Percentiles rank a stretch among this genome's conserved stretches.
These are phyloP conservation scores for Marchantia polymorpha DNA, from an alignment of 225 moss, liverwort and hornwort genomes.

Conservation along the genomic window DNA sequence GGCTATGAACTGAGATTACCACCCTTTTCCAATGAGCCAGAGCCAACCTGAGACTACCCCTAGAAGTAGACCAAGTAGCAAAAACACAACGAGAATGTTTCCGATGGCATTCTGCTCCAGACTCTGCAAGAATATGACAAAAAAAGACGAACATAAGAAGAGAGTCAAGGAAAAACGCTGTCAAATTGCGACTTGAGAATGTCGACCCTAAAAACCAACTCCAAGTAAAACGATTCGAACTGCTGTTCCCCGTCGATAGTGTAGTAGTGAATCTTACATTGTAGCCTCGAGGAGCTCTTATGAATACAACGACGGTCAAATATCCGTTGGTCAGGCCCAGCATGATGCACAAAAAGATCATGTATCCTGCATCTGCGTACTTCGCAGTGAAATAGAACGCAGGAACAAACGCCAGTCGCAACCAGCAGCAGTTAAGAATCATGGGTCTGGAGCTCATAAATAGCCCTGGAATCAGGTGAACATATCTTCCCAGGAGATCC, in stretches of 20 bases:
- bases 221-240: not conserved
- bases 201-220: not conserved
- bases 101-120: constrained; percentile 83
- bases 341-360: constrained; percentile 71
- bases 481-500: constrained; percentile 61
- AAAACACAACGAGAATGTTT: constrained; percentile 73
- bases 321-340: constrained; percentile 72
- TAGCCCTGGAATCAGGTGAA: constrained; percentile 53
- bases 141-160: not conserved
- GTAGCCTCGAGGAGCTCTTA: constrained; percentile 70
- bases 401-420: constrained; percentile 62
- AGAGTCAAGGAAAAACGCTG: constrained; percentile 10
- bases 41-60: constrained; percentile 72
- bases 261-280: constrained; percentile 37
- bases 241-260: not conserved
- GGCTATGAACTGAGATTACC: constrained; percentile 40
- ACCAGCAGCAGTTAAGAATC: constrained; percentile 44
- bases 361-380: constrained; percentile 64
- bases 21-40: constrained; percentile 83
- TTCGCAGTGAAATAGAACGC: constrained; percentile 82
- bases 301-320: constrained; percentile 61
- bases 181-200: not conserved
- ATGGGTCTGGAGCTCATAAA: constrained; percentile 48
- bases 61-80: constrained; percentile 63
- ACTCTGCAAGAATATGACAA: constrained; percentile 44